Percentiles rank a stretch among this genome's conserved stretches.
Conservation (phyloP, 805 yeast genomes). For the Huiozyma naganishii region DNA sequence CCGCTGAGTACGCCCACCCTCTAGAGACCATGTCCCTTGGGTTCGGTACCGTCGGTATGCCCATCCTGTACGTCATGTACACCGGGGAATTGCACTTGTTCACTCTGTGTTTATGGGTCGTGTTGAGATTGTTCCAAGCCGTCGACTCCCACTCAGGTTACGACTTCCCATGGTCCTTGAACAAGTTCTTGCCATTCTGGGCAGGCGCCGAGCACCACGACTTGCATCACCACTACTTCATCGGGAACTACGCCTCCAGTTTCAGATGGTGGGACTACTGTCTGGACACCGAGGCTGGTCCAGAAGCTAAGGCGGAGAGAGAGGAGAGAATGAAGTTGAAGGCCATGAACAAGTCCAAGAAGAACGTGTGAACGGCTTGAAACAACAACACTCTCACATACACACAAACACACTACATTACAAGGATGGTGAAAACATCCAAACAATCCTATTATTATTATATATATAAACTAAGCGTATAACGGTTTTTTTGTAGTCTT, state of each 20-base stretch:
- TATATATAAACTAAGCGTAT: background rate
- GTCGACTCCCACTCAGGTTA: conserved; percentile 97
- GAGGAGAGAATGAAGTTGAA: conserved; percentile 49
- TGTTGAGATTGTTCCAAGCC: conserved; percentile 85
- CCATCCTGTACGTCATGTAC: conserved; percentile 70
- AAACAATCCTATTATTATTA: background rate
- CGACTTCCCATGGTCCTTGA: conserved; percentile 94
- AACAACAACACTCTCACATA: background rate
- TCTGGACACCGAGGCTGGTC: conserved; percentile 84
- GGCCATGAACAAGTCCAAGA: conserved; percentile 32
- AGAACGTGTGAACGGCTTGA: background rate
- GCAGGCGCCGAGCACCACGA: conserved; percentile 99
- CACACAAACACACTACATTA: too few relatives aligned
- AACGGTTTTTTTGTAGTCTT: too few relatives aligned
- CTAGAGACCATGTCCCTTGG: conserved; percentile 85
- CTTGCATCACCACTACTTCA: conserved; percentile 91
- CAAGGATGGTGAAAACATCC: background rate
- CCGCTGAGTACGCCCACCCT: conserved; percentile 98
- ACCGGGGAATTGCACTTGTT: conserved; percentile 73
- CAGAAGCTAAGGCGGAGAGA: conserved; percentile 64
- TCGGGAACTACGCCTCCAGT: conserved; percentile 88
- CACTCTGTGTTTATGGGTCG: conserved; percentile 85
- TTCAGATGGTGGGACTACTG: conserved; percentile 94
- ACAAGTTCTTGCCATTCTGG: conserved; percentile 90
- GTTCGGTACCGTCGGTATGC: conserved; percentile 93